Evolutionary conservation across 2,329 filamentous ascomycete genomes (phyloP).

Genomic region (Xylaria sp.): DNA sequence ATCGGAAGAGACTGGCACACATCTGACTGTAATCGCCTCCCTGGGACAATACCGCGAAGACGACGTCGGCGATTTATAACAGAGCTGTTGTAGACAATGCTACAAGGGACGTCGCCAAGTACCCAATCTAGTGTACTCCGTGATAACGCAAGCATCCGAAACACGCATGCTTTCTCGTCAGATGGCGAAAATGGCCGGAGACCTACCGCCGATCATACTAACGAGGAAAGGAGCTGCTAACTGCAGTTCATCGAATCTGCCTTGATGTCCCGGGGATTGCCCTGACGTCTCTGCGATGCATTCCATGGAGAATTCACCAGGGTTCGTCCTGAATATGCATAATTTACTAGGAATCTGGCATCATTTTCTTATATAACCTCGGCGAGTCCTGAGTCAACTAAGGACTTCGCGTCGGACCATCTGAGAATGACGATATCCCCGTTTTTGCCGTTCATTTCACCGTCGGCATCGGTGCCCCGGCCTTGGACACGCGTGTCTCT

Average conservation of each 20-base stretch:
- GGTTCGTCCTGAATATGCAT: slow-evolving; percentile 1
- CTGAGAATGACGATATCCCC: slow-evolving; percentile 70
- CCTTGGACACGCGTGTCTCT: slow-evolving; percentile 61
- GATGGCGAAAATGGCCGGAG: neutral
- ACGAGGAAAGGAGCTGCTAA: no score
- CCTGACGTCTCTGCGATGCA: neutral
- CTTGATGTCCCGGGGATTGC: neutral
- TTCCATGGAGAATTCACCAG: neutral
- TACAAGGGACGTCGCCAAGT: neutral
- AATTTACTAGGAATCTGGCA: neutral
- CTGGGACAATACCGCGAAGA: neutral
- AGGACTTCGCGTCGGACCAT: slow-evolving; percentile 72
- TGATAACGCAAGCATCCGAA: neutral
- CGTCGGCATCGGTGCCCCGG: slow-evolving; percentile 66
- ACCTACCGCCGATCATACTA: no score
- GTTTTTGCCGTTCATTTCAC: slow-evolving; percentile 58
- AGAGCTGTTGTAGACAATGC: neutral
- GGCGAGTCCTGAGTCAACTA: slow-evolving; percentile 58
- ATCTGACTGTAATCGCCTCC: no score
- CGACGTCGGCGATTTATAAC: neutral
- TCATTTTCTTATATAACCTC: slow-evolving; percentile 56
- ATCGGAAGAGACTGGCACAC: no score
- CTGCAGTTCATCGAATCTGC: no score
- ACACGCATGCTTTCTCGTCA: neutral
- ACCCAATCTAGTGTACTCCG: neutral